A percentile compares a stretch with the other conserved stretches of the same genome.
These are phyloP conservation scores for Lasiodiplodia sp. DNA, from an alignment of 2,329 filamentous ascomycete genomes.

Conservation along the genomic window DNA sequence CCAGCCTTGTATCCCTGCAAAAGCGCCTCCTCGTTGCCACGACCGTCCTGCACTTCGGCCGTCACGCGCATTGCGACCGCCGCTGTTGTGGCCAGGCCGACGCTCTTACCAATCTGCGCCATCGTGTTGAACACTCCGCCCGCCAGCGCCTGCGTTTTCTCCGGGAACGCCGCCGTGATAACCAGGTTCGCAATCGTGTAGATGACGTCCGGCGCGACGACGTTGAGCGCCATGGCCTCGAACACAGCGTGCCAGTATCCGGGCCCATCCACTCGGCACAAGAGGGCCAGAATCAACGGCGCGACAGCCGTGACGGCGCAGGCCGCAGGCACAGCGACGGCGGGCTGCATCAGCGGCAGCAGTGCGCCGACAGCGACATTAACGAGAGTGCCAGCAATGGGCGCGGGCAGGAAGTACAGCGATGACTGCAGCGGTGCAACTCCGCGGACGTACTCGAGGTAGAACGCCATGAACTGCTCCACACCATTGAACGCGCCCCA, in stretches of 20 bases:
- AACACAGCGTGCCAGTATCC: conserved; percentile 58
- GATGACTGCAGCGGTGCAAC: too few species aligned
- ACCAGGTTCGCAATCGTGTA: conserved; percentile 54
- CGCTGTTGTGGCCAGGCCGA: conserved; percentile 49
- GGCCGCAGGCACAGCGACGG: too few species aligned
- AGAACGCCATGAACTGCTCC: too few species aligned
- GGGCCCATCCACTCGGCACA: conserved; percentile 34
- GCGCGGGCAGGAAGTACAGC: too few species aligned
- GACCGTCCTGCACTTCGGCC: conserved; percentile 32
- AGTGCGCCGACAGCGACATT: too few species aligned
- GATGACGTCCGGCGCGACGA: conserved; percentile 53
- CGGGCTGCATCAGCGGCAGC: too few species aligned
- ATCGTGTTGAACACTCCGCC: conserved; percentile 57
- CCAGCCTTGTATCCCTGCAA: conserved; percentile 52
- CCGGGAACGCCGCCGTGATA: conserved; percentile 51
- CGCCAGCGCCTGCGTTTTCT: conserved; percentile 51
- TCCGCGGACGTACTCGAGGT: too few species aligned
- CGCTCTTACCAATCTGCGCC: conserved; percentile 51
- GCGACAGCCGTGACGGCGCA: neutral
- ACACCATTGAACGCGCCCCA: too few species aligned
- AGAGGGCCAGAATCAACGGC: conserved; percentile 61
- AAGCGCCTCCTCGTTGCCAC: conserved; percentile 44
- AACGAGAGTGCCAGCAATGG: too few species aligned
- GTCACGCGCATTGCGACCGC: conserved; percentile 47
- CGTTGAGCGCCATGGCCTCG: conserved; percentile 52